phyloP scores from a whole-genome alignment of 768 basidiomycete species.

The Pulveroboletus sp. region DNA sequence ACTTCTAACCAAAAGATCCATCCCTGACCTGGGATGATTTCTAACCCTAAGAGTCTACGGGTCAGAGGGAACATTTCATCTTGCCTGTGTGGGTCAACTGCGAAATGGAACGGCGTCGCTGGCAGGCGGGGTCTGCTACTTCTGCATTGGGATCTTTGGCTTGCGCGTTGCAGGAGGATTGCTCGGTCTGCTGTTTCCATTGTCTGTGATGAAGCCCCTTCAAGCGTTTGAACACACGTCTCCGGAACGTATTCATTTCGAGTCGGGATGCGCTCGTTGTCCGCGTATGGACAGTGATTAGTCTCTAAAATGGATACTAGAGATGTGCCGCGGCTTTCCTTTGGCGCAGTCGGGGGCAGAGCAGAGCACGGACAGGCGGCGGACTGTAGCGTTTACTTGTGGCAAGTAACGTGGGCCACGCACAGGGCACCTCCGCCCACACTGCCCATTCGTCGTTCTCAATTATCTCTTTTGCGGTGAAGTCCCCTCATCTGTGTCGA shows the following conservation, averaged over 20 bases:
- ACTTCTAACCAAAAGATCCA: constrained; percentile 50
- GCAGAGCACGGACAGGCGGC: constrained; percentile 36
- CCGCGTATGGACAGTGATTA: constrained; percentile 33
- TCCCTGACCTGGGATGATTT: constrained; percentile 43
- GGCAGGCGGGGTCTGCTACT: constrained; percentile 10
- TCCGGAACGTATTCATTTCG: constrained; percentile 47
- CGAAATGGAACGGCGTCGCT: constrained; percentile 21
- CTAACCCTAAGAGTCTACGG: constrained; percentile 56
- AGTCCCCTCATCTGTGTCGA: constrained; percentile 17
- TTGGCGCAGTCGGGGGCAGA: constrained; percentile 30
- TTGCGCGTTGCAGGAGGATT: constrained; percentile 11
- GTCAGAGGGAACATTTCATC: constrained; percentile 28
- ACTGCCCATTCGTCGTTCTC: constrained; percentile 30
- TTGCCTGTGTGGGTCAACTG: constrained; percentile 19
- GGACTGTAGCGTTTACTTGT: constrained; percentile 4
- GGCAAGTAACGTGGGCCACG: constrained; percentile 28
- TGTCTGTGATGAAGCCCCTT: constrained; percentile 38
- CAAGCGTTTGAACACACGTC: constrained; percentile 40
- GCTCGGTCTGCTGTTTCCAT: constrained; percentile 20
- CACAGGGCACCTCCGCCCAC: constrained; percentile 29
- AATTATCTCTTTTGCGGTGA: constrained; percentile 5
- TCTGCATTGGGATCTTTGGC: constrained; percentile 1
- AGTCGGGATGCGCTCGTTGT: constrained; percentile 12
- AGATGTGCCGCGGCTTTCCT: constrained; percentile 46
- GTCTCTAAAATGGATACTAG: constrained; percentile 30